phyloP scores from a whole-genome alignment of 306 rosid genomes.

The Trifolium pratense region DNA sequence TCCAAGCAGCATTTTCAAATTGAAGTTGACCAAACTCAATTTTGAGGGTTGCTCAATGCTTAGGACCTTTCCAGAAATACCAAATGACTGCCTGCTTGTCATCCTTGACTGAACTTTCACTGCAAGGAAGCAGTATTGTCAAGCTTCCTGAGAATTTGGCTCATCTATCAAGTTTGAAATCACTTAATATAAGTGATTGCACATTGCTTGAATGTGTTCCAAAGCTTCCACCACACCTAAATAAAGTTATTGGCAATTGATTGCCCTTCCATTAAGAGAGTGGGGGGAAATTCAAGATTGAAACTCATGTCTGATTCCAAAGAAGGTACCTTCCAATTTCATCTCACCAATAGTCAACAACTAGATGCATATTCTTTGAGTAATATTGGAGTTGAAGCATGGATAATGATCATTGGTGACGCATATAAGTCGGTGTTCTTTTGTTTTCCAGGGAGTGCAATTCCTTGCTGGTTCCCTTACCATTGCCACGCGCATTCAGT shows the following conservation, averaged over 20 bases:
- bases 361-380: conserved; percentile 1
- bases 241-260: conserved; percentile 35
- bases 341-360: conserved; percentile 36
- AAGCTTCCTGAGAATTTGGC: conserved; percentile 30
- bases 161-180: conserved; percentile 32
- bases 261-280: conserved; percentile 33
- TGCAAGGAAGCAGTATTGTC: not conserved
- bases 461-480: conserved; percentile 38
- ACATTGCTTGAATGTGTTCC: conserved; percentile 36
- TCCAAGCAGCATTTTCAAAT: conserved; percentile 38
- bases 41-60: conserved; percentile 39
- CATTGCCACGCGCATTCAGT: conserved; percentile 14
- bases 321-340: conserved; percentile 21
- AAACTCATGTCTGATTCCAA: not conserved
- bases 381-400: not conserved
- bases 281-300: conserved; percentile 10
- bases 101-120: conserved; percentile 31
- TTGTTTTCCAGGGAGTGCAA: conserved; percentile 38
- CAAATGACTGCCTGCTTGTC: conserved; percentile 11
- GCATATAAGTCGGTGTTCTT: conserved; percentile 17
- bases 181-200: conserved; percentile 25
- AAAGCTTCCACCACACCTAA: conserved; percentile 26
- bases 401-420: conserved; percentile 1
- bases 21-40: conserved; percentile 30
- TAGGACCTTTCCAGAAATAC: conserved; percentile 36